These are phyloP conservation scores for Graphilbum ipis-grandicollis DNA, from an alignment of 2,329 filamentous ascomycete genomes.

Conservation along the genomic window DNA sequence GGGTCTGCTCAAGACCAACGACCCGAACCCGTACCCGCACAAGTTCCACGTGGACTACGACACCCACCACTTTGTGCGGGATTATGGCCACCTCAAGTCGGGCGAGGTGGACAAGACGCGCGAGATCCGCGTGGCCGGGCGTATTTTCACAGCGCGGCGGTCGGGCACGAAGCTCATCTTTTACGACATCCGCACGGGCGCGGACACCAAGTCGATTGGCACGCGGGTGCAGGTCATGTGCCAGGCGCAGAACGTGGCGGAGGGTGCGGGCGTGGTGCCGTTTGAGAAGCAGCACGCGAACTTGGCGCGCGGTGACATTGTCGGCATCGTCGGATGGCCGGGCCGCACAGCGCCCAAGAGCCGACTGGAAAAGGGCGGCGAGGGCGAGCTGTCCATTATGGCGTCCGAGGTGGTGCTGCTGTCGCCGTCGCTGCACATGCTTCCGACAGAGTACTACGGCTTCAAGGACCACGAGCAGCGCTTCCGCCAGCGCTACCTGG, in stretches of 20 bases:
- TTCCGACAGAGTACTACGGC: conserved; percentile 81
- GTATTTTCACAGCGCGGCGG: conserved; percentile 77
- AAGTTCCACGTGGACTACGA: conserved; percentile 78
- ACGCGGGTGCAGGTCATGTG: conserved; percentile 82
- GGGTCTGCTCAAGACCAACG: conserved; percentile 49
- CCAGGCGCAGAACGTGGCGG: conserved; percentile 61
- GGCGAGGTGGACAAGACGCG: conserved; percentile 67
- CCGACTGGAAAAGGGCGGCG: conserved; percentile 58
- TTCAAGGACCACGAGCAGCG: conserved; percentile 92
- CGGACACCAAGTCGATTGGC: conserved; percentile 40
- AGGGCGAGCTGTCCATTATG: conserved; percentile 88
- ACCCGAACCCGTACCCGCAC: conserved; percentile 82
- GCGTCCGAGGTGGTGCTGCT: conserved; percentile 73
- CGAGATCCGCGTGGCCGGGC: conserved; percentile 59
- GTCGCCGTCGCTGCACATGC: conserved; percentile 77
- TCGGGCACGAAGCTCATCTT: conserved; percentile 77
- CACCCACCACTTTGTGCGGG: conserved; percentile 58
- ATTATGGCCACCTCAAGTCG: conserved; percentile 70
- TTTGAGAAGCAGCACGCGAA: conserved; percentile 85
- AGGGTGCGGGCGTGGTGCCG: conserved; percentile 25
- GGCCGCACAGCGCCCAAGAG: conserved; percentile 80
- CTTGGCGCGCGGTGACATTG: conserved; percentile 79
- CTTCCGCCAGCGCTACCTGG: conserved; percentile 83
- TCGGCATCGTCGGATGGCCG: conserved; percentile 72
- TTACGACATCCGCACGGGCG: conserved; percentile 59